Percentiles rank a stretch among this genome's conserved stretches.
These are phyloP conservation scores for Tricharina praecox DNA, from an alignment of 495 filamentous ascomycete genomes.

Conservation along the genomic window DNA sequence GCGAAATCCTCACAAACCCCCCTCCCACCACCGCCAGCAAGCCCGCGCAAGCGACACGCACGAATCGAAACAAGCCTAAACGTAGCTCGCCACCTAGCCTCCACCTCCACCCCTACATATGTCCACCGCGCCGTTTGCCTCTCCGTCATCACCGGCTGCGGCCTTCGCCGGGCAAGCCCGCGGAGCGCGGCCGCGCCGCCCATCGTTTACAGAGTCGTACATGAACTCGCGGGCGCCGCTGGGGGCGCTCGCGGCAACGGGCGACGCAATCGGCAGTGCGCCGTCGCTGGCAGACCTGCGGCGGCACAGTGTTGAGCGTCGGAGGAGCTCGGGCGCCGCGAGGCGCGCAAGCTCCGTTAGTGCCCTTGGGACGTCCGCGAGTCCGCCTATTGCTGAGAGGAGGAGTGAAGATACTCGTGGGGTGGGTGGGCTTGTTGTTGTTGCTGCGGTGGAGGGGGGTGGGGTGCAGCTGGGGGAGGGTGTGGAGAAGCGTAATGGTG, in stretches of 20 bases:
- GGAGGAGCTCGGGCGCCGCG: background rate
- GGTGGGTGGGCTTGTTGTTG: constrained; percentile 7
- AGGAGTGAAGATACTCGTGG: background rate
- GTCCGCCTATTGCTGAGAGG: background rate
- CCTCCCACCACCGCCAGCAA: too few species aligned
- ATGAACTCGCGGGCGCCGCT: constrained; percentile 27
- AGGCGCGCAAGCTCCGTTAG: constrained; percentile 9
- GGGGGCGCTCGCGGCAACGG: constrained; percentile 28
- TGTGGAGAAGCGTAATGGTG: background rate
- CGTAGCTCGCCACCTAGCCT: too few species aligned
- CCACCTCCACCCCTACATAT: too few species aligned
- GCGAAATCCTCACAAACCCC: too few species aligned
- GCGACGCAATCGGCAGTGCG: constrained; percentile 26
- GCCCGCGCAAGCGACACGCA: too few species aligned
- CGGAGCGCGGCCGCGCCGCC: background rate
- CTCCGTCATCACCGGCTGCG: background rate
- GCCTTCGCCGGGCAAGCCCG: too few species aligned
- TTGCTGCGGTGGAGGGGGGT: constrained; percentile 3
- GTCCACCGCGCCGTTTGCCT: too few species aligned
- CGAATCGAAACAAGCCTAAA: too few species aligned
- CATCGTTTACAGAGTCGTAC: constrained; percentile 22
- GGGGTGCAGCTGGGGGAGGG: constrained; percentile 5
- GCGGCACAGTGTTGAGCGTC: constrained; percentile 9
- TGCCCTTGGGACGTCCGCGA: constrained; percentile 1
- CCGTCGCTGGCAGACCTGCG: constrained; percentile 27